phyloP scores from a whole-genome alignment of 108 stramenopile genomes.

The Cyclotella choctawhatcheeana region DNA sequence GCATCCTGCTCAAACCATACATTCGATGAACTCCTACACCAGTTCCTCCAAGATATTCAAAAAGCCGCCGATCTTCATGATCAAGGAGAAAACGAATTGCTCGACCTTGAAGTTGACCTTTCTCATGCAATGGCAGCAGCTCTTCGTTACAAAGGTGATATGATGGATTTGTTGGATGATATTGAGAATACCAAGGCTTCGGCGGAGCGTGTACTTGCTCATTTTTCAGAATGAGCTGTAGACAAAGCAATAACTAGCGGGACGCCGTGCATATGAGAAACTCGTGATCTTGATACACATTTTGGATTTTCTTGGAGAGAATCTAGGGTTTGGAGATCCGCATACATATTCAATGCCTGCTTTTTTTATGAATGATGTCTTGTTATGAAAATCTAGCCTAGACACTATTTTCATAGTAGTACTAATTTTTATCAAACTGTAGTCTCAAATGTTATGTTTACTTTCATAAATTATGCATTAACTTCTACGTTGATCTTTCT shows the following conservation, averaged over 20 bases:
- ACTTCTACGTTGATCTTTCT: too few species aligned
- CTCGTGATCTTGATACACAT: too few species aligned
- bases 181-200: conserved; percentile 28
- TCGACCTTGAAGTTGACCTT: conserved; percentile 44
- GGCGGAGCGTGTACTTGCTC: conserved; percentile 24
- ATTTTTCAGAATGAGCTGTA: conserved; percentile 2
- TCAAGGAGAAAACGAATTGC: conserved; percentile 42
- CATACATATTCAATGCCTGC: too few species aligned
- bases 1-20: conserved; percentile 10
- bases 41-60: conserved; percentile 33
- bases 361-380: neutral
- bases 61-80: conserved; percentile 38
- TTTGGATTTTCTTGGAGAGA: neutral
- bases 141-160: conserved; percentile 50
- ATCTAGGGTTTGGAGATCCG: neutral
- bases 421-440: too few species aligned
- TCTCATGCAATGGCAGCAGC: conserved; percentile 40
- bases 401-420: too few species aligned
- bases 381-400: neutral
- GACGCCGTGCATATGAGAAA: too few species aligned
- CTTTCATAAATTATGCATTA: too few species aligned
- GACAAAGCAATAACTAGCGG: too few species aligned
- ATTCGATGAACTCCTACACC: conserved; percentile 45
- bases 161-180: conserved; percentile 43
- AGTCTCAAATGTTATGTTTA: too few species aligned